phyloP scores from a whole-genome alignment of 164 flowering plant species.

The Warburgia ugandensis region DNA sequence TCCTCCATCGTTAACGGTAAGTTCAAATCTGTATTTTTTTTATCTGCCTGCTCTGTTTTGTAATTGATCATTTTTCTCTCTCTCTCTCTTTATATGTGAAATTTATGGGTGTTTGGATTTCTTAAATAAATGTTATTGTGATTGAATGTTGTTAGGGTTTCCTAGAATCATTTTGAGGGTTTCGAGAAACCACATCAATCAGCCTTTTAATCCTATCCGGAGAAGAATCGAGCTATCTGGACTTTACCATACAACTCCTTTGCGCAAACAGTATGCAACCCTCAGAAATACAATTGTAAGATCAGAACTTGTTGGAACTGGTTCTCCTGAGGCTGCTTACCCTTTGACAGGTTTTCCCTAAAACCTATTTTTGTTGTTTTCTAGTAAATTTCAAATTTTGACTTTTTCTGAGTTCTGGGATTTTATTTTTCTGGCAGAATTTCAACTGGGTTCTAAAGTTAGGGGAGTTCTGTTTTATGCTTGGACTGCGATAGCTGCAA shows the following conservation, averaged over 20 bases:
- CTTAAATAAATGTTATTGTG: no score
- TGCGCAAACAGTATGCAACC: slow-evolving; percentile 9
- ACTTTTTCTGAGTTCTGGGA: not conserved
- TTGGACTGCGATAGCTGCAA: slow-evolving; percentile 53
- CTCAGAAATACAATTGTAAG: slow-evolving; percentile 30
- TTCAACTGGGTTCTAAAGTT: slow-evolving; percentile 38
- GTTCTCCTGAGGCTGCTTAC: slow-evolving; percentile 32
- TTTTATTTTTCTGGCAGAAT: slow-evolving; percentile 30
- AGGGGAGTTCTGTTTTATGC: slow-evolving; percentile 69
- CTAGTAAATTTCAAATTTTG: not conserved
- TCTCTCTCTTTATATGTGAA: no score
- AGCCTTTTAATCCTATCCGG: no score
- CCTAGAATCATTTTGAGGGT: slow-evolving; percentile 4
- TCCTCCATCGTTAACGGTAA: slow-evolving; percentile 14
- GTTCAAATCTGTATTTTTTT: no score
- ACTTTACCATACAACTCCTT: slow-evolving; percentile 5
- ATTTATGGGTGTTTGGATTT: no score
- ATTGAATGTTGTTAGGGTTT: no score
- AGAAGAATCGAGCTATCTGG: slow-evolving; percentile 9
- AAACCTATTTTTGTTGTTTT: not conserved
- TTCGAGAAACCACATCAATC: slow-evolving; percentile 12
- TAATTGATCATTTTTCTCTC: no score
- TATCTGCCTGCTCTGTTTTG: no score
- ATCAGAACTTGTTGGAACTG: slow-evolving; percentile 47
- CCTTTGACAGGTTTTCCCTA: slow-evolving; percentile 40